Conservation (phyloP, 345 rosid species). For the Moringa oleifera region DNA sequence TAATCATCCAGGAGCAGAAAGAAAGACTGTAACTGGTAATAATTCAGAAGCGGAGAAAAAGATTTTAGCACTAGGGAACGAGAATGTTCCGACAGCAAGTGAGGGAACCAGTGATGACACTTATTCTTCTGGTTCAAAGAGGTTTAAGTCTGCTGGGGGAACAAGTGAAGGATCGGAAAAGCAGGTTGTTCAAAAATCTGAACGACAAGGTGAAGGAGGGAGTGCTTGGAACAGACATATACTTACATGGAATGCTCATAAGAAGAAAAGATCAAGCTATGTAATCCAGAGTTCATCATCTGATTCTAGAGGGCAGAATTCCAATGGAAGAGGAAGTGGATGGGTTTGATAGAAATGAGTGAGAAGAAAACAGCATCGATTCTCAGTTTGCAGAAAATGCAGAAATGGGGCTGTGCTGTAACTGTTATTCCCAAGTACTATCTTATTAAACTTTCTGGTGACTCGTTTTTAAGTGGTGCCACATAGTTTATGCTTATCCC, state of each 20-base stretch:
- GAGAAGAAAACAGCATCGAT: neutral
- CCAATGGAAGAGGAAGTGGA: conserved; percentile 56
- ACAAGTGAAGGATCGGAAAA: conserved; percentile 20
- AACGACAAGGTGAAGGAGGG: conserved; percentile 23
- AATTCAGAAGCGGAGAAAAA: conserved; percentile 30
- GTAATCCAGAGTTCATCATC: conserved; percentile 58
- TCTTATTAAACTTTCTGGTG: too few relatives aligned
- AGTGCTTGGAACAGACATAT: conserved; percentile 36
- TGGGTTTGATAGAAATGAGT: neutral
- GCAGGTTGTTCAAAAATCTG: conserved; percentile 40
- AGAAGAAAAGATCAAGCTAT: conserved; percentile 87
- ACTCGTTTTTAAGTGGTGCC: too few relatives aligned
- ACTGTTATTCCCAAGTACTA: neutral
- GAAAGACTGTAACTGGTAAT: conserved; percentile 20
- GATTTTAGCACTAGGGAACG: conserved; percentile 24
- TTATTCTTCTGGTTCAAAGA: conserved; percentile 30
- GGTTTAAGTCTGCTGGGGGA: conserved; percentile 6
- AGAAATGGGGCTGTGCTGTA: neutral
- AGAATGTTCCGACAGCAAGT: conserved; percentile 35
- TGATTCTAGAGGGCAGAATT: conserved; percentile 67
- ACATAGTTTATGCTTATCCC: neutral
- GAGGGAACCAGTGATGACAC: conserved; percentile 76
- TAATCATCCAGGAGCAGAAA: conserved; percentile 33
- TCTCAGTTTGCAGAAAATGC: neutral
- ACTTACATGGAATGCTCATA: conserved; percentile 71